These are phyloP conservation scores for Pseudogymnoascus sp. DNA, from an alignment of 2,329 filamentous ascomycete genomes.

Conservation along the genomic window DNA sequence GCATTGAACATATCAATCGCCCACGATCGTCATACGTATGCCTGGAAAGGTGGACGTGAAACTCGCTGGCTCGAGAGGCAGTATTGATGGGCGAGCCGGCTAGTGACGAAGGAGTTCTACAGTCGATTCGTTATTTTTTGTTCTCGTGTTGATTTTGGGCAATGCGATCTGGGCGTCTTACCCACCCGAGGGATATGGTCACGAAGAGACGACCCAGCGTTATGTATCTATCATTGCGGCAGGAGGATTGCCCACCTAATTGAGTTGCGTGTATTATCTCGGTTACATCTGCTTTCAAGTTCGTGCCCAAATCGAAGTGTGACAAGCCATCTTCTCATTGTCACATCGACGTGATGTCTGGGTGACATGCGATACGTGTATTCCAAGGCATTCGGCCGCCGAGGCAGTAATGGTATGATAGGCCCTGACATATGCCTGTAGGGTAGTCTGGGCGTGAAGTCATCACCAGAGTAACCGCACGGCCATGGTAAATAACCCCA, in stretches of 20 bases:
- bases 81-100: not conserved
- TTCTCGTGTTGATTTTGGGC: not conserved
- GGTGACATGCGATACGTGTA: not conserved
- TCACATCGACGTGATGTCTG: too few relatives aligned
- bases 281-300: not conserved
- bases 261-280: conserved; percentile 7
- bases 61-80: conserved; percentile 9
- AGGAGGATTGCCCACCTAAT: conserved; percentile 8
- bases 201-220: conserved; percentile 10
- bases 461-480: not conserved
- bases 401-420: not conserved
- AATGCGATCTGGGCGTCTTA: conserved; percentile 10
- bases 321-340: not conserved
- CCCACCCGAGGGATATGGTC: not conserved
- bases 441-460: not conserved
- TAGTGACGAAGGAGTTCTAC: not conserved
- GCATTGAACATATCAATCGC: not conserved
- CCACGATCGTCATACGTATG: not conserved
- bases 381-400: not conserved
- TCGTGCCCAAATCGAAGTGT: not conserved
- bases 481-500: too few relatives aligned
- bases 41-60: not conserved
- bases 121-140: conserved; percentile 1
- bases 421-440: not conserved
- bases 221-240: conserved; percentile 12